These are phyloP conservation scores for Luffa acutangula DNA, from an alignment of 306 rosid genomes.

Conservation along the genomic window DNA sequence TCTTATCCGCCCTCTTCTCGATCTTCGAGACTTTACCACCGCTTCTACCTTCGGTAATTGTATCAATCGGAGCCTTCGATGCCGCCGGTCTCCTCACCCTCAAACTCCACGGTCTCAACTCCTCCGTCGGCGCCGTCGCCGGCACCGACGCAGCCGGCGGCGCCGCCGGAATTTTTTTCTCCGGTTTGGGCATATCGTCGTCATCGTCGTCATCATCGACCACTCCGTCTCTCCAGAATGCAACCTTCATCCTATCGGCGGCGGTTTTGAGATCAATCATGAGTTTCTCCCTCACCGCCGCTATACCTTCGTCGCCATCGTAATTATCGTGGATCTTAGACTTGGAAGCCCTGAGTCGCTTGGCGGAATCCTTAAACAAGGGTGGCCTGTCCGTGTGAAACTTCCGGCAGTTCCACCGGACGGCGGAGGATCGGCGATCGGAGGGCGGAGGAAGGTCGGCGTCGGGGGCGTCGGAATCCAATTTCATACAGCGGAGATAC, in stretches of 20 bases:
- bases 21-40: slow-evolving; percentile 32
- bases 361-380: slow-evolving; percentile 18
- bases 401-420: slow-evolving; percentile 12
- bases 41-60: slow-evolving; percentile 1
- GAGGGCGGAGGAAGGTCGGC: neutral
- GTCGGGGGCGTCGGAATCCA: slow-evolving; percentile 9
- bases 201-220: slow-evolving; percentile 11
- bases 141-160: slow-evolving; percentile 2
- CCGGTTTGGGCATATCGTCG: slow-evolving; percentile 9
- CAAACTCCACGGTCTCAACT: slow-evolving; percentile 61
- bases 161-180: neutral
- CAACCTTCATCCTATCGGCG: slow-evolving; percentile 54
- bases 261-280: slow-evolving; percentile 72
- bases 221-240: slow-evolving; percentile 39
- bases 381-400: slow-evolving; percentile 7
- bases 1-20: slow-evolving; percentile 27
- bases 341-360: slow-evolving; percentile 15
- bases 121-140: neutral
- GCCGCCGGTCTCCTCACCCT: slow-evolving; percentile 45
- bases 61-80: slow-evolving; percentile 31
- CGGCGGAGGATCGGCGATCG: slow-evolving; percentile 38
- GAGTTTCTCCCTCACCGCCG: slow-evolving; percentile 72
- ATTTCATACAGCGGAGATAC: slow-evolving; percentile 61
- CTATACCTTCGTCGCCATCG: slow-evolving; percentile 55
- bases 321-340: slow-evolving; percentile 19